phyloP scores from a whole-genome alignment of 176 grass and related monocot genomes.

The Metroxylon sagu region DNA sequence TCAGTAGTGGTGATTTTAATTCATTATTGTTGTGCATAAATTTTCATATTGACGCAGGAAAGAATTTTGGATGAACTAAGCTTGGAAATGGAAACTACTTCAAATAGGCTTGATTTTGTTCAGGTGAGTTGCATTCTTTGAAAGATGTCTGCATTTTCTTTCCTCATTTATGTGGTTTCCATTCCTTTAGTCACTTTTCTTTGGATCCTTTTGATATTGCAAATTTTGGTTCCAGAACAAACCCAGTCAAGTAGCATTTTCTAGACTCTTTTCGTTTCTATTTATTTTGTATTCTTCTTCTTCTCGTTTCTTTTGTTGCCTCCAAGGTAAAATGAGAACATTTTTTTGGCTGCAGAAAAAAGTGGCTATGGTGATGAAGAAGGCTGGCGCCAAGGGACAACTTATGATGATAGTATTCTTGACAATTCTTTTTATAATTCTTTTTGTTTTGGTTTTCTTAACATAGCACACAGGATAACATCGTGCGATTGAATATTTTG shows the following conservation, averaged over 20 bases:
- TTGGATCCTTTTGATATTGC: no score
- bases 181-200: no score
- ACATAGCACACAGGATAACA: conserved; percentile 21
- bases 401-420: conserved; percentile 81
- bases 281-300: no score
- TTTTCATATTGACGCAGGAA: conserved; percentile 40
- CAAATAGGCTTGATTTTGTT: conserved; percentile 84
- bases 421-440: conserved; percentile 77
- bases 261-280: no score
- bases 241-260: no score
- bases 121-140: conserved; percentile 28
- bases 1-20: no score
- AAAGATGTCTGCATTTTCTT: not conserved
- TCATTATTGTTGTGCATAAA: not conserved
- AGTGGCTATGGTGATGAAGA: conserved; percentile 95
- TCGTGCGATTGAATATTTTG: not conserved
- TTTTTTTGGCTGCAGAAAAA: conserved; percentile 49
- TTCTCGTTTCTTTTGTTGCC: no score
- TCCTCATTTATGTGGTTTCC: no score
- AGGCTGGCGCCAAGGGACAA: conserved; percentile 67
- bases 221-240: no score
- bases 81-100: conserved; percentile 86
- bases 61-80: conserved; percentile 77
- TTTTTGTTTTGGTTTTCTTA: conserved; percentile 89
- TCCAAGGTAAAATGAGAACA: no score